Percentiles rank a stretch among this genome's conserved stretches.
phyloP scores from a whole-genome alignment of 1,139 yeast species.

The Diutina mesorugosa region DNA sequence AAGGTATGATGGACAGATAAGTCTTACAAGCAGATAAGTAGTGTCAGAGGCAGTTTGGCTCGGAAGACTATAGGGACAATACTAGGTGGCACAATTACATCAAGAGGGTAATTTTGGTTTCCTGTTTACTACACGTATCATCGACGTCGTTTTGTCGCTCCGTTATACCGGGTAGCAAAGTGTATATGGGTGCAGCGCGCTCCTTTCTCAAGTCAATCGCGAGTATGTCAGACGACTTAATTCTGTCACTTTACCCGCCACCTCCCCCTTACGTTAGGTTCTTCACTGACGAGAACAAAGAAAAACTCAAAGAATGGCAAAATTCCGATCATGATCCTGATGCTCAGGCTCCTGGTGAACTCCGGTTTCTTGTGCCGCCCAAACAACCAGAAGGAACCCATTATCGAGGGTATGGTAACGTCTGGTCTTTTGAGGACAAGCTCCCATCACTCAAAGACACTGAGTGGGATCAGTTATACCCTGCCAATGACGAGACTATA shows the following conservation, averaged over 20 bases:
- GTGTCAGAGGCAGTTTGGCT: no score
- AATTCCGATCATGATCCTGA: slow-evolving; percentile 4
- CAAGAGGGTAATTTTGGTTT: no score
- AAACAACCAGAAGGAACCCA: slow-evolving; percentile 42
- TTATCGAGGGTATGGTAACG: slow-evolving; percentile 69
- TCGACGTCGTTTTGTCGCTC: no score
- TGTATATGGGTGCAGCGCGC: neutral
- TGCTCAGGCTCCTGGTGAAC: slow-evolving; percentile 16
- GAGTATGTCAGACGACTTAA: slow-evolving; percentile 20
- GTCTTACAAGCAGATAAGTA: no score
- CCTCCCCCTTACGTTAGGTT: slow-evolving; percentile 68
- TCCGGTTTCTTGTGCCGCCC: slow-evolving; percentile 55
- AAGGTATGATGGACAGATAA: no score
- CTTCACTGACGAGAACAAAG: slow-evolving; percentile 52
- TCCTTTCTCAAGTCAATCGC: neutral
- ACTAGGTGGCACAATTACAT: no score
- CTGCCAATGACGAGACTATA: slow-evolving; percentile 29
- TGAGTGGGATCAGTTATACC: slow-evolving; percentile 58
- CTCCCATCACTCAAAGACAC: slow-evolving; percentile 54
- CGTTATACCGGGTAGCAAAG: neutral
- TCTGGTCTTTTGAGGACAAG: slow-evolving; percentile 69
- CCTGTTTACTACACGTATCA: no score
- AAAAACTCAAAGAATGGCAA: slow-evolving; percentile 16
- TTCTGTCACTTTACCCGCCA: slow-evolving; percentile 70
- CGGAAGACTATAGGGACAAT: no score